Evolutionary conservation across 2,329 filamentous ascomycete species (phyloP).

Genomic region (Graphiopsis chlorocephala): DNA sequence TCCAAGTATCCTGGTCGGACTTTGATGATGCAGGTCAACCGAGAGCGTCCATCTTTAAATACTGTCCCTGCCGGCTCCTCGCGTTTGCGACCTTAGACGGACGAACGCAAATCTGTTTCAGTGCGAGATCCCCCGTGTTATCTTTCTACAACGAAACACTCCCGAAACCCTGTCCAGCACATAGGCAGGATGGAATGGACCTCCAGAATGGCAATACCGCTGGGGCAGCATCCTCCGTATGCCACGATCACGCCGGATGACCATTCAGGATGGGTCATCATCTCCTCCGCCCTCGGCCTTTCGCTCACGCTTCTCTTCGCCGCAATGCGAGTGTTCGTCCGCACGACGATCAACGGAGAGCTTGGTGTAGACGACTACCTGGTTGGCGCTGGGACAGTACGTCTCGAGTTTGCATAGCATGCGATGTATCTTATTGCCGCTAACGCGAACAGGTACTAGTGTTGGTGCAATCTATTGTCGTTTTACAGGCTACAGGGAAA

Average conservation of each 20-base stretch:
- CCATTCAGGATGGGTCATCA: conserved; percentile 20
- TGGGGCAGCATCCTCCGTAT: conserved; percentile 18
- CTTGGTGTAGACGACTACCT: conserved; percentile 16
- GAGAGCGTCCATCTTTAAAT: no score
- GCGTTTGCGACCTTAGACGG: no score
- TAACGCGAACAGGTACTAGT: not conserved
- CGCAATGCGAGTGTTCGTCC: conserved; percentile 15
- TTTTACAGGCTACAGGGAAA: not conserved
- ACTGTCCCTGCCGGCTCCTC: no score
- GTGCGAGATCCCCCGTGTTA: no score
- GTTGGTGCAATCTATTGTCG: not conserved
- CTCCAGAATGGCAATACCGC: conserved; percentile 1
- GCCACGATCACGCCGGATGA: conserved; percentile 18
- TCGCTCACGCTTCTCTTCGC: conserved; percentile 15
- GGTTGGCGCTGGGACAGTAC: conserved; percentile 3
- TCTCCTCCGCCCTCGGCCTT: conserved; percentile 17
- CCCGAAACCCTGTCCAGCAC: no score
- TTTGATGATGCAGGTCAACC: no score
- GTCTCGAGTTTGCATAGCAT: no score
- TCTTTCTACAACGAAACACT: no score
- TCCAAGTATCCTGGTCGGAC: no score
- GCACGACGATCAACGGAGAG: conserved; percentile 8
- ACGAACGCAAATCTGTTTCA: no score
- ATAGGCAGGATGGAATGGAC: no score
- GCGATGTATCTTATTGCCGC: not conserved